Evolutionary conservation across 371 early-diverging fungal species (phyloP), one percentile per base, ranked within the genome.

Genomic region (Mortierella sp.): DNA sequence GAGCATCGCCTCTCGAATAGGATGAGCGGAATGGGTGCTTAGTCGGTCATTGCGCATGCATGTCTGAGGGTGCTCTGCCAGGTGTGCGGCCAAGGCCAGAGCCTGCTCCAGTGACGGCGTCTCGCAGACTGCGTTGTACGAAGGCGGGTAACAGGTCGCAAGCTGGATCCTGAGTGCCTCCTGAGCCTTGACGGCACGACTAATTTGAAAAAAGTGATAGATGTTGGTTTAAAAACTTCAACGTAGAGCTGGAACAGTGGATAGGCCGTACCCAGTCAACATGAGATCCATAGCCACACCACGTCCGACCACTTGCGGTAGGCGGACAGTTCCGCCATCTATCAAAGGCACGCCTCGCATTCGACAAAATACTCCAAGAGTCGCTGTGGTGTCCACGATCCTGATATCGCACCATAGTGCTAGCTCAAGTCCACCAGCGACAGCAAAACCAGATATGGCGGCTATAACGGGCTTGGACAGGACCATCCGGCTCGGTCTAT

Each of bases 391-490:
- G 30, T 80, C 83, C 8, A 79, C 76, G 37, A 82, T 81, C 2
- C 83, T 62, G 3, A 82, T 70, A 43, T 82, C 83, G n/a, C 79
- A 79, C 83, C 83, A 82, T n/a, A 72, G 48, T 15, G 83, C 83
- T n/a, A 82, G 51, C 43, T 82, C 83, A 19, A 82, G 27, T 3
- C 83, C 83, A 26, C 83, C 83, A 9, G 83, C 82, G 6, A 82
- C 82, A 0, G 81, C 81, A 54, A 72, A 81, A 3, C 82, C 82
- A 2, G 80, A 79, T 24, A 82, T 70, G 41, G 80, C 80, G 1
- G 81, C 82, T 46, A 82, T 82, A 27, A 82, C 82, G 1, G 81
- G 82, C 41, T 82, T 82, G 39, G 72, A 69, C 6, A 82, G 65
- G 6, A 50, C 47, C 80, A 82, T 80, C 14, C 82, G 82, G 11